phyloP scores from a whole-genome alignment of 495 filamentous ascomycete species.

The Lasiosphaeris hirsuta region DNA sequence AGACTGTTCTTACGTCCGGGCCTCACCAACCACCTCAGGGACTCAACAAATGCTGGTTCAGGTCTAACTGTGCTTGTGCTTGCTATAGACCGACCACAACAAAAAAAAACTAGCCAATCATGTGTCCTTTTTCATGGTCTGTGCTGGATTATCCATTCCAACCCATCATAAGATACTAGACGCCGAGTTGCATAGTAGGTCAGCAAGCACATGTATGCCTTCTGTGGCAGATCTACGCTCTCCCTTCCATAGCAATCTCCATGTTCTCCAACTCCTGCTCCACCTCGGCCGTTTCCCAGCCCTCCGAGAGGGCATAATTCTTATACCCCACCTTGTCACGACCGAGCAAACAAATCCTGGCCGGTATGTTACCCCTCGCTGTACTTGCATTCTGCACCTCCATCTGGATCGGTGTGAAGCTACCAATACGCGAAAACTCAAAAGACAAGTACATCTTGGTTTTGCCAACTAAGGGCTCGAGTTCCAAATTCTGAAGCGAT shows the following conservation, averaged over 20 bases:
- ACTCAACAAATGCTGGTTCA: too few relatives aligned
- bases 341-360: slow-evolving; percentile 45
- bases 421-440: slow-evolving; percentile 29
- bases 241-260: background rate
- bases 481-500: background rate
- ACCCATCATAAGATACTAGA: too few relatives aligned
- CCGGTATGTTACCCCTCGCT: slow-evolving; percentile 34
- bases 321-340: slow-evolving; percentile 41
- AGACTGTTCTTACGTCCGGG: too few relatives aligned
- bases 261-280: background rate
- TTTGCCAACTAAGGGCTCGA: background rate
- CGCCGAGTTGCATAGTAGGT: too few relatives aligned
- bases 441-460: slow-evolving; percentile 18
- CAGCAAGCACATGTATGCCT: too few relatives aligned
- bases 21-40: too few relatives aligned
- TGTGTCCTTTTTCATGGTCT: too few relatives aligned
- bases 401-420: slow-evolving; percentile 45
- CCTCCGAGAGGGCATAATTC: slow-evolving; percentile 38
- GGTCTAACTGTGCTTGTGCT: too few relatives aligned
- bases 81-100: too few relatives aligned
- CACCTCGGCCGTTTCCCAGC: slow-evolving; percentile 12
- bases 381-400: slow-evolving; percentile 39
- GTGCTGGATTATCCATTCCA: too few relatives aligned
- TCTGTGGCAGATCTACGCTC: too few relatives aligned
- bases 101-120: too few relatives aligned